These are phyloP conservation scores for Exsudoporus frostii DNA, from an alignment of 768 basidiomycete genomes.

Conservation along the genomic window DNA sequence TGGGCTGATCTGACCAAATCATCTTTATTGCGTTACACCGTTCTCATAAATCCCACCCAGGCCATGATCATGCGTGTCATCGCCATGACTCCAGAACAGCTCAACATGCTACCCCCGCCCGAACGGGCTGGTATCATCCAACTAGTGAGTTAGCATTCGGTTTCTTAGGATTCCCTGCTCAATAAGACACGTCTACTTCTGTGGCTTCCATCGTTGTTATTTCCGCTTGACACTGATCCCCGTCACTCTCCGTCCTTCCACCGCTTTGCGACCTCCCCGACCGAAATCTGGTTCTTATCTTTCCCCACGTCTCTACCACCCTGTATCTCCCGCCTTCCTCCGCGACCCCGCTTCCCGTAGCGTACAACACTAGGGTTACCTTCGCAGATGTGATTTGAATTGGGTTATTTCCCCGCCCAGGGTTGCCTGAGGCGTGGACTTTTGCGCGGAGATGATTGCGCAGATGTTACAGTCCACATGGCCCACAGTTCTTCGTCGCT, in stretches of 20 bases:
- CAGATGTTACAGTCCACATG: neutral
- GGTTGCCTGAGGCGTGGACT: constrained; percentile 2
- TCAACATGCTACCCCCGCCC: constrained; percentile 65
- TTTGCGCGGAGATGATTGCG: constrained; percentile 7
- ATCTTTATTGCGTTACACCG: neutral
- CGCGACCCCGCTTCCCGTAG: constrained; percentile 17
- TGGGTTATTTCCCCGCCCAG: constrained; percentile 1
- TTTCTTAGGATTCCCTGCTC: constrained; percentile 5
- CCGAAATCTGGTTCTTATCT: constrained; percentile 6
- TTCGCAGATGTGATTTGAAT: constrained; percentile 20
- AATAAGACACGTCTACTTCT: constrained; percentile 8
- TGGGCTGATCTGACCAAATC: neutral
- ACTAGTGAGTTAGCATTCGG: constrained; percentile 54
- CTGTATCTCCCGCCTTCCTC: constrained; percentile 11
- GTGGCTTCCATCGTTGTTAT: constrained; percentile 10
- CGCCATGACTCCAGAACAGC: constrained; percentile 81
- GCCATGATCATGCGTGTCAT: constrained; percentile 76
- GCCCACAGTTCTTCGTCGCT: neutral
- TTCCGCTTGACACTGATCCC: constrained; percentile 28
- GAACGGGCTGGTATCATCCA: constrained; percentile 80
- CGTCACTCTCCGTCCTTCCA: constrained; percentile 14
- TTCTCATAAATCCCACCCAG: constrained; percentile 34
- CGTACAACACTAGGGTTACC: constrained; percentile 32
- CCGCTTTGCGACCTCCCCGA: constrained; percentile 5
- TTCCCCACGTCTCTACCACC: constrained; percentile 12